Conservation (phyloP, 2,329 filamentous ascomycete species). For the Tolypocladium guangdongense region DNA sequence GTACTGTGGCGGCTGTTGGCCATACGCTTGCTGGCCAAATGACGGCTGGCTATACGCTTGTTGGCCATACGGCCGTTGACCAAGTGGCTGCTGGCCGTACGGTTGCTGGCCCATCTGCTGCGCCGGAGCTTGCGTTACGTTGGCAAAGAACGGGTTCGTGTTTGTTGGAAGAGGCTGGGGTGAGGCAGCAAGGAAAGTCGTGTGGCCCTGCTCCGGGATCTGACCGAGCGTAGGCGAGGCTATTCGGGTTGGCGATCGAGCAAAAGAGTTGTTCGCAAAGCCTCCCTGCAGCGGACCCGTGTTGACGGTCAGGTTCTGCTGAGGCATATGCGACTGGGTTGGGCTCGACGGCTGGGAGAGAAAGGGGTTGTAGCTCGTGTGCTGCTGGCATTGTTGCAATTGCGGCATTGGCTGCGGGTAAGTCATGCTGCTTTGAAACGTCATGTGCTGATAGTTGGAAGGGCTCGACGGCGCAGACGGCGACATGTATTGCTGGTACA, state of each 20-base stretch:
- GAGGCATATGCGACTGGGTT: slow-evolving; percentile 19
- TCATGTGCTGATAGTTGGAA: slow-evolving; percentile 26
- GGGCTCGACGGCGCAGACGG: slow-evolving; percentile 30
- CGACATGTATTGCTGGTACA: slow-evolving; percentile 32
- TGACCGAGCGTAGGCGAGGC: slow-evolving; percentile 39
- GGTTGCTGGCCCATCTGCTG: slow-evolving; percentile 14
- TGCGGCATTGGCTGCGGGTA: slow-evolving; percentile 27
- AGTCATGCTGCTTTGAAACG: slow-evolving; percentile 31
- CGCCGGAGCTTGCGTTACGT: slow-evolving; percentile 14
- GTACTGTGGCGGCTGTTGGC: slow-evolving; percentile 21
- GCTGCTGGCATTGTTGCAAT: slow-evolving; percentile 22
- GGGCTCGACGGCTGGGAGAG: slow-evolving; percentile 26
- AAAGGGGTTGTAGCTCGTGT: slow-evolving; percentile 42
- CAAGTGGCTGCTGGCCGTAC: slow-evolving; percentile 11
- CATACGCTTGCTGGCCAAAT: slow-evolving; percentile 8
- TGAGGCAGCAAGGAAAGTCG: slow-evolving; percentile 25
- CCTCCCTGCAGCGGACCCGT: slow-evolving; percentile 22
- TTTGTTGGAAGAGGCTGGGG: slow-evolving; percentile 17
- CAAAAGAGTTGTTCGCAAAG: slow-evolving; percentile 36
- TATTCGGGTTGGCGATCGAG: slow-evolving; percentile 37
- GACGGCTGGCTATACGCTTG: slow-evolving; percentile 14
- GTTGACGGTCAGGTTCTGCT: slow-evolving; percentile 29
- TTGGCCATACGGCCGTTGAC: slow-evolving; percentile 13
- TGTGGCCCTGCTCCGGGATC: slow-evolving; percentile 41
- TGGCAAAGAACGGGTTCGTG: slow-evolving; percentile 27